Conservation (phyloP, 257 asterid species). For the Ophiorrhiza pumila region DNA sequence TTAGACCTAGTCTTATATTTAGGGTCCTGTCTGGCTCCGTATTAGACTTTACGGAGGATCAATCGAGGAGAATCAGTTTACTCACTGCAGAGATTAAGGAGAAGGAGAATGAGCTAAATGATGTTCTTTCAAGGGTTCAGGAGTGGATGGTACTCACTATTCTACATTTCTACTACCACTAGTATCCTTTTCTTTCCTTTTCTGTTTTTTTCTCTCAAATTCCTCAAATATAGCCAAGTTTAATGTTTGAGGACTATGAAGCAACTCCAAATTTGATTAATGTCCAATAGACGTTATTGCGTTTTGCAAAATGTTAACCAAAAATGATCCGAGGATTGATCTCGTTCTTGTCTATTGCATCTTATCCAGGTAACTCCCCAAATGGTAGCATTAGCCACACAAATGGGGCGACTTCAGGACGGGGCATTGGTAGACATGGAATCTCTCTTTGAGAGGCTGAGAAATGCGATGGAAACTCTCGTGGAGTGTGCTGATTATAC, state of each 20-base stretch:
- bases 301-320: too few relatives aligned
- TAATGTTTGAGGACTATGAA: too few relatives aligned
- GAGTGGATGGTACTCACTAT: slow-evolving; percentile 18
- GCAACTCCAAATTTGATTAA: too few relatives aligned
- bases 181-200: too few relatives aligned
- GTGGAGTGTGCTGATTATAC: slow-evolving; percentile 36
- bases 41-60: slow-evolving; percentile 29
- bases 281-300: too few relatives aligned
- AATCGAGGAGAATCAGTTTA: slow-evolving; percentile 19
- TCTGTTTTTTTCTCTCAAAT: too few relatives aligned
- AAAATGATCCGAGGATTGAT: too few relatives aligned
- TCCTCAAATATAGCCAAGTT: too few relatives aligned
- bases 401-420: slow-evolving; percentile 10
- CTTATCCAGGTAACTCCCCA: slow-evolving; percentile 22
- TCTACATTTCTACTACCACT: not conserved
- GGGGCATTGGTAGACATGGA: slow-evolving; percentile 19
- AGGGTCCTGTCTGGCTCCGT: slow-evolving; percentile 20
- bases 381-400: slow-evolving; percentile 19
- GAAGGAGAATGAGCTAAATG: slow-evolving; percentile 20
- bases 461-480: slow-evolving; percentile 27
- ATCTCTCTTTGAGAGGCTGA: slow-evolving; percentile 12
- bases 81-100: slow-evolving; percentile 20
- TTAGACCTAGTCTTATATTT: slow-evolving; percentile 25
- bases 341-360: not conserved
- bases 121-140: slow-evolving; percentile 30